Evolutionary conservation across 768 basidiomycete species (phyloP), one percentile per base, ranked within the genome.

Genomic region (Sarcodon sp.): DNA sequence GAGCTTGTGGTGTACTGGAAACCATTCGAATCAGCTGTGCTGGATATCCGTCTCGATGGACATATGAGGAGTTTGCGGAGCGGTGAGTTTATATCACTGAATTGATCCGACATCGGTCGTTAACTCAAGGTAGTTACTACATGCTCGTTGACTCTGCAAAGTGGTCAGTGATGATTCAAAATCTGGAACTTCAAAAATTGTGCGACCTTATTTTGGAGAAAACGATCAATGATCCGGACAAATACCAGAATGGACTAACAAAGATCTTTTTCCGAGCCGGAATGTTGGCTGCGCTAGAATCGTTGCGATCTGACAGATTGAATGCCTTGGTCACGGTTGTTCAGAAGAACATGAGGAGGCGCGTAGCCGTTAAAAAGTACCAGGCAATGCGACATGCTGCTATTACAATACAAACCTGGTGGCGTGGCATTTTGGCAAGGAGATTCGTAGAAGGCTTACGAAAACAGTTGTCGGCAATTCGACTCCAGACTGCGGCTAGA

Each of bases 231-330:
- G 96, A 98, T 54, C 76, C 83, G 6, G 93, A 97, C 72, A 97
- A 94, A 71, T 96, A 92, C 65, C 96, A 99, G 66, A 82, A 83
- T 59, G 96, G 96, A 56, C 74, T 92, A 31, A 98, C 89, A 27
- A 99, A 99, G 68, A 97, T 99, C 55, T 99, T 99, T 70, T 98
- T 99, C 76, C 80, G 96, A 51, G 93, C 96, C 10, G 96, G 96
- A 53, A 97, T 98, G 91, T 83, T 99, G 48, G 94, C 96, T 27
- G 86, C 87, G 6, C 73, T 99, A 41, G 96, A 99, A 66, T 79
- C 88, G 12, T 72, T 93, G 48, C 87, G 96, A 36, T 82, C 91
- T 6, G 81, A 87, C 51, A 75, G 87, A 50, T 75, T 98, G 47
- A 93, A 94, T 60, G 71, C 81, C 16, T 78, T 99, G 67, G 90